Base-by-base conservation (phyloP, 2,329 filamentous ascomycete genomes). In the Botrytis squamosa region DNA sequence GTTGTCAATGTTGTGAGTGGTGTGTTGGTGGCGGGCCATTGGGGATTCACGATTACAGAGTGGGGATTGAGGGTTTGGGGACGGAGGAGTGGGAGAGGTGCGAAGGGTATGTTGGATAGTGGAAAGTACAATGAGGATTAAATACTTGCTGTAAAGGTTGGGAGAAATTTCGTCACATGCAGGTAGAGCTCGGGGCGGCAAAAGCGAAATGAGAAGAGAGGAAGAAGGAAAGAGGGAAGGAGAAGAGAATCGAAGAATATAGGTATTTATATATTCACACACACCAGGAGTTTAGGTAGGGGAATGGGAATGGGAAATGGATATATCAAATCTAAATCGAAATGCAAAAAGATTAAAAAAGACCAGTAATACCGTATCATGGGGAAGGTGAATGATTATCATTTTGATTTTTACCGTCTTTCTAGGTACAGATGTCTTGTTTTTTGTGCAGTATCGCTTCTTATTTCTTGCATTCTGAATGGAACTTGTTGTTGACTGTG, bases 1-100 rank as follows among this genome's bases (percentile, higher is more conserved):
- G 84, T 98, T 69, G 91, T 98, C 77, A 99, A 99, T 83, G 92
- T 98, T 29, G 87, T 98, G 18, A 93, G 90, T 75, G 96, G 96
- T 22, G 94, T 98, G 33, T 85, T 99, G 77, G 96, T 99, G 8
- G 94, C 95, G 0, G 95, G 95, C 3, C 94, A 97, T 76, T 99
- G 96, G 96, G 88, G 93, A 69, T 98, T 93, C 82, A 94, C 94
- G 77, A 85, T 99, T 76, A 90, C 86, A 67, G 93, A 95, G 76
- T 97, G 94, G 93, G 84, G 87, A 2, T 83, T 83, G 60, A 88
- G 89, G 77, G 86, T 90, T 6, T 77, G 86, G 73, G 87, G 89
- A 2, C 79, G 76, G 57, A 76, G 78, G 60, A 80, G 77, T 73
- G 80, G 77, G 75, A 75, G 77, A 62, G 78, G 76, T 76, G 82